These are phyloP conservation scores for Tillandsia fasciculata DNA, from an alignment of 176 grass and related monocot genomes.

Conservation along the genomic window DNA sequence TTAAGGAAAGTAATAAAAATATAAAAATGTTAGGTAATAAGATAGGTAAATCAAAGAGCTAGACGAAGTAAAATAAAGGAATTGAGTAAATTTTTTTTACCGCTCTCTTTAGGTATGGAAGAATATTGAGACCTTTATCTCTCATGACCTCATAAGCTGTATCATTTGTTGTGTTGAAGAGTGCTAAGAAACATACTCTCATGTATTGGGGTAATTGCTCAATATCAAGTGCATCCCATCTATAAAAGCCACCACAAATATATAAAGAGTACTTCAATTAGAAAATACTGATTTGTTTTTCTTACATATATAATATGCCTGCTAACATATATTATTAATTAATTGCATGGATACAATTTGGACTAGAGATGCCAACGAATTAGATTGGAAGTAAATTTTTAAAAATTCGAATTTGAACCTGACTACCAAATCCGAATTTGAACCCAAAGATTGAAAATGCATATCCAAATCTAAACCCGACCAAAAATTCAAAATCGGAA, in stretches of 20 bases:
- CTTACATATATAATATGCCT: too few relatives aligned
- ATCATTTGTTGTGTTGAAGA: constrained; percentile 14
- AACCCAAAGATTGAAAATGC: too few relatives aligned
- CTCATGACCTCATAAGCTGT: not conserved
- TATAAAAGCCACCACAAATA: not conserved
- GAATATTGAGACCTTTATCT: constrained; percentile 6
- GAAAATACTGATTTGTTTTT: not conserved
- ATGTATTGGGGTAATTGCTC: constrained; percentile 14
- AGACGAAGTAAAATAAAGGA: not conserved
- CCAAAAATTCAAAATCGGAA: too few relatives aligned
- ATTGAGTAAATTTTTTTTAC: not conserved
- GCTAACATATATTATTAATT: too few relatives aligned
- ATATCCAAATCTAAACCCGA: too few relatives aligned
- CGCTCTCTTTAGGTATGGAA: constrained; percentile 15
- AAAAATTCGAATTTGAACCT: too few relatives aligned
- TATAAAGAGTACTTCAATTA: not conserved
- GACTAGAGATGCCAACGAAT: too few relatives aligned
- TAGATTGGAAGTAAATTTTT: too few relatives aligned
- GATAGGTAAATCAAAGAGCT: not conserved
- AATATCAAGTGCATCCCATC: constrained; percentile 17
- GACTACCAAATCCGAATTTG: too few relatives aligned
- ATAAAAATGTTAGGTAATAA: not conserved
- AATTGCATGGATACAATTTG: too few relatives aligned
- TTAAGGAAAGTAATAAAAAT: not conserved
- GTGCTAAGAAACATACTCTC: constrained; percentile 9